Evolutionary conservation across 2,329 filamentous ascomycete species (phyloP).

Genomic region (Neonectria sp.): DNA sequence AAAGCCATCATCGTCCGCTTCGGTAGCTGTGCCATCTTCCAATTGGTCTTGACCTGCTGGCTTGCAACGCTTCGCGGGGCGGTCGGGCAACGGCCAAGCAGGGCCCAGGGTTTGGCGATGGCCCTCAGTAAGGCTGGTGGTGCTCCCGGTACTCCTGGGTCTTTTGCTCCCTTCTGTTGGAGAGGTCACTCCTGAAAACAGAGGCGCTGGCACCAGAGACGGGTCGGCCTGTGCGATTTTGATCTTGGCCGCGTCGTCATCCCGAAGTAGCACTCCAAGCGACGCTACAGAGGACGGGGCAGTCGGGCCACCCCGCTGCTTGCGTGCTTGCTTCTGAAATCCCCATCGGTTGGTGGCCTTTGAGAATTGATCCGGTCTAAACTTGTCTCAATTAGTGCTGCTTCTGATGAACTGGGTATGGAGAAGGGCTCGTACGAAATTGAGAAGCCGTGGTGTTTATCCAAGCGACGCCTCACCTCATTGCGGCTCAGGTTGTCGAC

Average conservation of each 20-base stretch:
- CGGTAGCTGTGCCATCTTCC: not conserved
- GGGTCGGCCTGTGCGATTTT: not conserved
- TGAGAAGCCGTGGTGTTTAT: not conserved
- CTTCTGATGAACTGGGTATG: not conserved
- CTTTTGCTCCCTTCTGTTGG: not conserved
- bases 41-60: not conserved
- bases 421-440: conserved; percentile 4
- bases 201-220: not conserved
- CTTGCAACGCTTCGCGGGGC: not conserved
- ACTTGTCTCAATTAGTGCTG: not conserved
- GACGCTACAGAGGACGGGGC: not conserved
- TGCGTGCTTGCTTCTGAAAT: conserved; percentile 12
- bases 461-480: not conserved
- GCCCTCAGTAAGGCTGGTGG: not conserved
- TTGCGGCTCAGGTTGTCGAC: conserved; percentile 6
- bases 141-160: not conserved
- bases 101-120: not conserved
- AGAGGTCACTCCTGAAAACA: not conserved
- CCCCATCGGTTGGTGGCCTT: conserved; percentile 13
- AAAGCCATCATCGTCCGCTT: not conserved
- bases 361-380: conserved; percentile 8
- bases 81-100: not conserved
- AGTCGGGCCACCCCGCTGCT: not conserved
- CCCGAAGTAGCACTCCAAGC: not conserved
- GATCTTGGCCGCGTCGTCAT: not conserved